A percentile compares a stretch with the other conserved stretches of the same genome.
phyloP scores from a whole-genome alignment of 768 basidiomycete genomes.

The Calocera cornea region DNA sequence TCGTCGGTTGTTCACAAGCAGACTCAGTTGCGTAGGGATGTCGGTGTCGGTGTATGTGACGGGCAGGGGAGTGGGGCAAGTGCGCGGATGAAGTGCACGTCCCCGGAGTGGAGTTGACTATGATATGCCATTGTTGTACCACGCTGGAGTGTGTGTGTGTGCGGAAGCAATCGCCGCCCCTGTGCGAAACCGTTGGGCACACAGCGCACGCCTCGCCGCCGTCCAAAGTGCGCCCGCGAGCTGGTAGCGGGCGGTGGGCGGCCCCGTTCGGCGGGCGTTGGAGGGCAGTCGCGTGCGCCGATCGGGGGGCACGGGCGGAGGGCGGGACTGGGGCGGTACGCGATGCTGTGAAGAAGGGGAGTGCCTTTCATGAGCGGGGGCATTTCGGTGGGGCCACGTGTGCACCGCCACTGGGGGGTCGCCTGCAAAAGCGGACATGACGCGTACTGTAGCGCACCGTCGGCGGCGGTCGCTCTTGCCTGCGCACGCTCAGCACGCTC shows the following conservation, averaged over 20 bases:
- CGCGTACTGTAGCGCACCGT: too few species aligned
- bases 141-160: neutral
- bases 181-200: too few species aligned
- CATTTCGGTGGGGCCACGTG: too few species aligned
- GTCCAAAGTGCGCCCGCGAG: too few species aligned
- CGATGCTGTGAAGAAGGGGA: neutral
- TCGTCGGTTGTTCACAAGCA: neutral
- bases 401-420: too few species aligned
- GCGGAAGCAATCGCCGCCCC: too few species aligned
- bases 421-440: too few species aligned
- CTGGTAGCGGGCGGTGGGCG: too few species aligned
- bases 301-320: neutral
- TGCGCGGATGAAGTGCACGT: constrained; percentile 1
- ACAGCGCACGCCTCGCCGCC: too few species aligned
- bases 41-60: neutral
- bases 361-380: neutral
- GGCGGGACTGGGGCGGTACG: neutral
- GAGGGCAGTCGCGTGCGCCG: neutral
- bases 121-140: neutral
- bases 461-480: too few species aligned
- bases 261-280: neutral
- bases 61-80: neutral
- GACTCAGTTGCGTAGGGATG: neutral
- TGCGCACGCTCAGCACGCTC: too few species aligned
- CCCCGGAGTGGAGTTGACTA: neutral